Percentiles rank a stretch among this genome's conserved stretches.
Conservation (phyloP, 352 stramenopile species). For the Globisporangium mamillatum region DNA sequence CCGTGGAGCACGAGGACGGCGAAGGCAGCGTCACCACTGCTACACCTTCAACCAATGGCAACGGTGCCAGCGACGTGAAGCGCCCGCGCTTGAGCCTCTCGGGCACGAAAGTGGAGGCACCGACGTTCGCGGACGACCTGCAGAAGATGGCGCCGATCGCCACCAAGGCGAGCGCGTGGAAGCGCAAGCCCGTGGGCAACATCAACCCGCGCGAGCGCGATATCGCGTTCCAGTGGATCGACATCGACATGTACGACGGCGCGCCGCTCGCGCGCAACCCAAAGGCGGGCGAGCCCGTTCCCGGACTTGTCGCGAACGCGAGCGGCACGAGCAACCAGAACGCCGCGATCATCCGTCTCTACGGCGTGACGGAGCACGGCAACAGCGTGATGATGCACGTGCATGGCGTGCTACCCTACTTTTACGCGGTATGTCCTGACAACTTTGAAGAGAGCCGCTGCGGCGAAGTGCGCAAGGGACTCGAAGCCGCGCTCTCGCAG, state of each 20-base stretch:
- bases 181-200: slow-evolving; percentile 36
- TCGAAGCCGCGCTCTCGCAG: slow-evolving; percentile 57
- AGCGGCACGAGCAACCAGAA: slow-evolving; percentile 91
- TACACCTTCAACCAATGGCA: not conserved
- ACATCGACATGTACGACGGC: slow-evolving; percentile 98
- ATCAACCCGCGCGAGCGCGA: slow-evolving; percentile 36
- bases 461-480: slow-evolving; percentile 60
- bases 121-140: slow-evolving; percentile 56
- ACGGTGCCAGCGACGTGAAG: slow-evolving; percentile 22
- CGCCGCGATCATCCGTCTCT: slow-evolving; percentile 92
- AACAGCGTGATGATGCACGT: slow-evolving; percentile 97
- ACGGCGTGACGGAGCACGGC: slow-evolving; percentile 94
- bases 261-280: slow-evolving; percentile 87
- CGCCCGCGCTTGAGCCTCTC: slow-evolving; percentile 31
- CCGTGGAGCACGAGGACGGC: not conserved
- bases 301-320: slow-evolving; percentile 80
- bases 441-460: slow-evolving; percentile 62
- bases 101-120: slow-evolving; percentile 22
- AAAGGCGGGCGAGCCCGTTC: slow-evolving; percentile 59
- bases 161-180: slow-evolving; percentile 65
- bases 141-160: slow-evolving; percentile 58
- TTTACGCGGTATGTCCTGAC: slow-evolving; percentile 89
- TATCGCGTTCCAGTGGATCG: slow-evolving; percentile 95
- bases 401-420: slow-evolving; percentile 98
- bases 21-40: not conserved